Percentiles rank a stretch among this genome's conserved stretches.
phyloP scores from a whole-genome alignment of 2,329 filamentous ascomycete species.

The Fusarium sp. region DNA sequence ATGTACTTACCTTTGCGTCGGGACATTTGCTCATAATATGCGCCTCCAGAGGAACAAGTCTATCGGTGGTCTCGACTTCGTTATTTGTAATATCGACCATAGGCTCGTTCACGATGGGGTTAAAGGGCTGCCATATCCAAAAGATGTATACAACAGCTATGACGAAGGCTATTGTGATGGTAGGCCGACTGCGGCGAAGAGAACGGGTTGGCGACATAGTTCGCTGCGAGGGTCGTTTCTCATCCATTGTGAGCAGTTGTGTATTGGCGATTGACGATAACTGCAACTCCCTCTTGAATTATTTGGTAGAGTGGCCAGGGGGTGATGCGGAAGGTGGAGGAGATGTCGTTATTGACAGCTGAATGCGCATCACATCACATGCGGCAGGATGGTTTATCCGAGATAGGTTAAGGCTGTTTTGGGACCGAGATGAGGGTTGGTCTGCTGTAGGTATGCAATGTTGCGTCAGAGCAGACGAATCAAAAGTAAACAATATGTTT shows the following conservation, averaged over 20 bases:
- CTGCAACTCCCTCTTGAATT: neutral
- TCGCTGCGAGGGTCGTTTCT: slow-evolving; percentile 46
- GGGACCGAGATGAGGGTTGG: slow-evolving; percentile 11
- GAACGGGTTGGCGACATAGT: slow-evolving; percentile 44
- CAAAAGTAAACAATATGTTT: neutral
- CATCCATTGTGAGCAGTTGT: slow-evolving; percentile 49
- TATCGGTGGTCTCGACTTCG: slow-evolving; percentile 21
- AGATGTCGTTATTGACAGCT: slow-evolving; percentile 36
- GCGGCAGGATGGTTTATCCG: slow-evolving; percentile 43
- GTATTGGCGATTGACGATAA: slow-evolving; percentile 8
- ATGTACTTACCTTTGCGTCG: slow-evolving; percentile 75
- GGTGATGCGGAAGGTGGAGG: slow-evolving; percentile 24
- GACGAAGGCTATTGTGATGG: slow-evolving; percentile 44
- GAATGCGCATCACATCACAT: slow-evolving; percentile 28
- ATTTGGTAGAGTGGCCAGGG: slow-evolving; percentile 17
- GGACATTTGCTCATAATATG: slow-evolving; percentile 99
- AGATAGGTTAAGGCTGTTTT: slow-evolving; percentile 20
- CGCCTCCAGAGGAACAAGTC: slow-evolving; percentile 83
- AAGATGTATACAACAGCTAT: slow-evolving; percentile 48
- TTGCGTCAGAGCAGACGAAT: slow-evolving; percentile 1
- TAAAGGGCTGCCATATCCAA: slow-evolving; percentile 48
- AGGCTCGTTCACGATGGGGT: slow-evolving; percentile 23
- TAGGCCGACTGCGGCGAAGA: slow-evolving; percentile 46
- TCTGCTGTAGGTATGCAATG: neutral
- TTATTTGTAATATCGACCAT: slow-evolving; percentile 11